Percentiles rank a stretch among this genome's conserved stretches.
phyloP scores from a whole-genome alignment of 2,329 filamentous ascomycete genomes.

The Chalaropsis thielavioides region DNA sequence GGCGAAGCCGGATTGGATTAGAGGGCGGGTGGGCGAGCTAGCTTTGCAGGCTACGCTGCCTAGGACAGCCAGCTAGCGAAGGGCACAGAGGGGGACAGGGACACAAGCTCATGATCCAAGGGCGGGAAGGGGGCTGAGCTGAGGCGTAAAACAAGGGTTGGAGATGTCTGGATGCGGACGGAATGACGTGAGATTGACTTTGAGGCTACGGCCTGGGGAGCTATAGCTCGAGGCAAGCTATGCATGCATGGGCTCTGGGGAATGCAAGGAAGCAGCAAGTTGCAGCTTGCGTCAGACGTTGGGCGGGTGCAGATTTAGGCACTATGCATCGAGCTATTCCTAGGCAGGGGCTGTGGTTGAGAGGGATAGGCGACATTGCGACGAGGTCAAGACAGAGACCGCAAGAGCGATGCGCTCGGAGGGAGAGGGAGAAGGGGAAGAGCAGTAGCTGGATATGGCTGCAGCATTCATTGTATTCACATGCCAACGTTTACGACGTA shows the following conservation, averaged over 20 bases:
- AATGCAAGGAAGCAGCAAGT: not conserved
- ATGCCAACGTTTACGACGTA: too few species aligned
- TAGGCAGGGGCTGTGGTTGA: not conserved
- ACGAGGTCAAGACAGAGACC: too few species aligned
- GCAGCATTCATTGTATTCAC: too few species aligned
- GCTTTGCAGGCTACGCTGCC: too few species aligned
- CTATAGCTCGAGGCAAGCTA: not conserved
- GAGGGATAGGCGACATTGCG: not conserved
- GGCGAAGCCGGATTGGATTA: not conserved
- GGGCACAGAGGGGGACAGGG: not conserved
- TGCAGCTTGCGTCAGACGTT: not conserved
- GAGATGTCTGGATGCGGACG: constrained; percentile 4
- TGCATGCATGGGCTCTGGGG: not conserved
- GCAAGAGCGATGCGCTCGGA: not conserved
- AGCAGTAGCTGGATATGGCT: not conserved
- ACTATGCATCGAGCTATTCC: not conserved
- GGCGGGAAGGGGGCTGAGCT: not conserved
- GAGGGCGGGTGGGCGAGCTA: not conserved
- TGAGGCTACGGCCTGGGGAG: not conserved
- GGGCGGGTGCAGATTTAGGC: not conserved
- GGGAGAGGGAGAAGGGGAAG: not conserved
- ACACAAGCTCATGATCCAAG: not conserved
- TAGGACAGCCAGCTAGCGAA: too few species aligned
- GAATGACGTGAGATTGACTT: not conserved
- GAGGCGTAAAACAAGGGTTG: not conserved